Evolutionary conservation across 1,284 basidiomycete species (phyloP).

Genomic region (Ceratobasidium sp.): DNA sequence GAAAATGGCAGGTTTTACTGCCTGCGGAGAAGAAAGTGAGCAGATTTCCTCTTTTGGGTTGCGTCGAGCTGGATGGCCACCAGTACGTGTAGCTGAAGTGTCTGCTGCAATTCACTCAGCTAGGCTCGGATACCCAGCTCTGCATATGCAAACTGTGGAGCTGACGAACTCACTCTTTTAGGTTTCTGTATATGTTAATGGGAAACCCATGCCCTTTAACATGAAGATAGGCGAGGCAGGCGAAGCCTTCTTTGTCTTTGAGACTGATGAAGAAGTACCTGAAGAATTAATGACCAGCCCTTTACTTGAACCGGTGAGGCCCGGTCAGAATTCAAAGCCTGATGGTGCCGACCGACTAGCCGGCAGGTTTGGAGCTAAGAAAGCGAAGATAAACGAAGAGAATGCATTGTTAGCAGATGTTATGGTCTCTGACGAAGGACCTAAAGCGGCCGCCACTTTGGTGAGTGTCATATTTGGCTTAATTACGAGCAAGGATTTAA

Average conservation of each 20-base stretch:
- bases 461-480: background rate
- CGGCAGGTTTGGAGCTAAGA: constrained; percentile 64
- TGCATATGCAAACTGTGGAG: background rate
- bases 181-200: constrained; percentile 89
- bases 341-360: constrained; percentile 45
- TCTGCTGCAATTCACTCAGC: constrained; percentile 45
- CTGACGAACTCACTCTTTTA: constrained; percentile 53
- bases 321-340: constrained; percentile 24
- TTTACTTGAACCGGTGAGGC: constrained; percentile 65
- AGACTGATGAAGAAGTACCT: constrained; percentile 95
- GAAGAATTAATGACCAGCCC: constrained; percentile 95
- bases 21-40: constrained; percentile 93
- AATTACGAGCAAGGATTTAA: background rate
- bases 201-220: constrained; percentile 85
- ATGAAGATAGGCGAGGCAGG: constrained; percentile 99
- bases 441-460: constrained; percentile 30
- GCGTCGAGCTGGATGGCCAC: constrained; percentile 45
- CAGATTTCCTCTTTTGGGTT: constrained; percentile 41
- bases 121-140: background rate
- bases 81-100: background rate
- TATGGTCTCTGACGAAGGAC: constrained; percentile 31
- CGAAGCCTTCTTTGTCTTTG: constrained; percentile 99
- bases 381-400: constrained; percentile 46
- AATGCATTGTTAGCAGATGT: constrained; percentile 24
- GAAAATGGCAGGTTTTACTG: constrained; percentile 95